Evolutionary conservation across 2,329 filamentous ascomycete genomes (phyloP), one percentile per base, ranked within the genome.

Genomic region (Hawksworthiomyces lignivorus): DNA sequence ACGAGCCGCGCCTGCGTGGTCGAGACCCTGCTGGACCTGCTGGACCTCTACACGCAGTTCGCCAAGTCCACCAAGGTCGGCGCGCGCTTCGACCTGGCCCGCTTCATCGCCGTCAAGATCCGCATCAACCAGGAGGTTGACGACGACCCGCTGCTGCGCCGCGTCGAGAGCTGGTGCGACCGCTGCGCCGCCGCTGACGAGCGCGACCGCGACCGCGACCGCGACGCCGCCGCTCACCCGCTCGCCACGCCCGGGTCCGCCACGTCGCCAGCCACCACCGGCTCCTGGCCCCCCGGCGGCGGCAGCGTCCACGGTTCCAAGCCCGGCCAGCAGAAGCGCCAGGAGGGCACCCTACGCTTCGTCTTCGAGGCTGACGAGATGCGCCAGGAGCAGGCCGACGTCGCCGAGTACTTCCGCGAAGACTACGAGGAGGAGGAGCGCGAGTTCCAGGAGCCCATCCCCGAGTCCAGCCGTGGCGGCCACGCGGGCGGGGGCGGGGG

Each of bases 11-110:
- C 63, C 8, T 68, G 68, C 47, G 65, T 77, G 21, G 59, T 73
- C 65, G 90, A 97, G 70, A 90, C 87, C 0, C 76, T 95, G 54
- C 77, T 96, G 29, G 92, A 97, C 56, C 72, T 96, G 0, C 73
- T 97, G 20, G 90, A 98, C 56, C 74, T 97, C 3, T 97, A 96
- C 61, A 92, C 87, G 0, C 85, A 94, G 56, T 83, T 94, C 57
- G 77, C 79, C 41, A 75, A 77, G 50, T 70, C 73, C 39, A 95
- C 88, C 26, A 78, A 82, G 38, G 69, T 95, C 17, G 89, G 88
- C 7, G 69, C 75, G 14, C 68, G 75, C 36, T 84, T 87, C 61
- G 76, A 82, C 35, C 70, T 90, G 32, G 82, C 90, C 51, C 75
- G 74, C 41, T 90, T 95, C 58, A 86, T 97, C 56, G 78, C 83